These are phyloP conservation scores for Solanum medicagineum DNA, from an alignment of 257 asterid genomes.

Conservation along the genomic window DNA sequence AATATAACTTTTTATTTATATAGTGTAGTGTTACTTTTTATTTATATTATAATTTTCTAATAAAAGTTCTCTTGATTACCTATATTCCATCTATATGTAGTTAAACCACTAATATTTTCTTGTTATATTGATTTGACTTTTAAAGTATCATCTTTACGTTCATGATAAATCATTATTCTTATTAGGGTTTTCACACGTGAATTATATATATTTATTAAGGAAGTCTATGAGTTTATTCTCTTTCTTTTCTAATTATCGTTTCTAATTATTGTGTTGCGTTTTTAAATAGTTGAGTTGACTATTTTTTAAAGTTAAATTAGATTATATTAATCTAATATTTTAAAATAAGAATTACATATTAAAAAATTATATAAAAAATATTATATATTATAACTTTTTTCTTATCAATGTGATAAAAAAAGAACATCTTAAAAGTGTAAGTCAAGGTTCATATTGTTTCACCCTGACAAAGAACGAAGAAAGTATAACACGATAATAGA, in stretches of 20 bases:
- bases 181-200: not conserved
- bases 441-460: too few species aligned
- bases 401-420: too few species aligned
- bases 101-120: not conserved
- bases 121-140: not conserved
- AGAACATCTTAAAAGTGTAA: too few species aligned
- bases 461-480: too few species aligned
- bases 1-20: not conserved
- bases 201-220: not conserved
- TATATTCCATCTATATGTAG: not conserved
- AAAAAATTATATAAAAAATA: too few species aligned
- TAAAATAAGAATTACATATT: too few species aligned
- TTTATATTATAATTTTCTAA: not conserved
- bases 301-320: too few species aligned
- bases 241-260: too few species aligned
- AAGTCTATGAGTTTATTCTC: not conserved
- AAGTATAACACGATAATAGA: not conserved
- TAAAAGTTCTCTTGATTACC: not conserved
- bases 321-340: too few species aligned
- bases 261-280: too few species aligned
- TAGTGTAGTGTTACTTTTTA: not conserved
- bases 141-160: not conserved
- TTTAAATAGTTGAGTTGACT: too few species aligned
- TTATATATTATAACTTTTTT: too few species aligned
- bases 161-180: not conserved